Evolutionary conservation across 306 rosid species (phyloP), one percentile per base, ranked within the genome.

Genomic region (Malus sylvestris): DNA sequence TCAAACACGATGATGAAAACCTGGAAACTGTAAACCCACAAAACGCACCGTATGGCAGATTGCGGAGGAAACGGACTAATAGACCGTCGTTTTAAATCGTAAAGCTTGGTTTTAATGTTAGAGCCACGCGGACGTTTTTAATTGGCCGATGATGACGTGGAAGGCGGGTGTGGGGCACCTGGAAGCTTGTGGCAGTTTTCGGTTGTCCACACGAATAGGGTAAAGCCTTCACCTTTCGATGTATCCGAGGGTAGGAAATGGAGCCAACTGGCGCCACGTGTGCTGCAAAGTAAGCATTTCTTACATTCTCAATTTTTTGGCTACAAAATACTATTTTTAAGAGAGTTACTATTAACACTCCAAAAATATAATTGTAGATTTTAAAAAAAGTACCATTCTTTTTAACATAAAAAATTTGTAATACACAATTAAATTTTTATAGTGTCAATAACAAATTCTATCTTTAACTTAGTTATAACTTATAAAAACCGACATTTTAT

Each of bases 101-200:
- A 33, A 53, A 4, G 32, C 18, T 15, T 0, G 38, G 15, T 8
- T 51, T 5, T 2, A 22, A 23, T 0, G 13, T 12, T 0, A 19
- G 5, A 6, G 44, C 49, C 49, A 57, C 86, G 90, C 83, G 91
- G 85, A 22, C 1, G 8, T 14, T 3, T 65, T 8, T 60, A 7
- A 75, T 83, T 91, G 87, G 85, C 0, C 0, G 1, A 0, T 18
- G 32, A 0, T 84, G 91, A 81, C 81, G 87, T 89, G 93, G 84
- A 9, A 0, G 13, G 60, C 22, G 73, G 33, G 25, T 18, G 30
- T 16, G n/a, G 20, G 13, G 67, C 71, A 3, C 27, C 1, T 51
- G 78, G 32, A 14, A 77, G 83, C 83, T 62, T 22, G 83, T 82
- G 94, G 44, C 61, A 5, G 70, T 74, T 76, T 11, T 5, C 13